Conservation (phyloP, 768 basidiomycete genomes). For the Neoboletus brunneissimus region DNA sequence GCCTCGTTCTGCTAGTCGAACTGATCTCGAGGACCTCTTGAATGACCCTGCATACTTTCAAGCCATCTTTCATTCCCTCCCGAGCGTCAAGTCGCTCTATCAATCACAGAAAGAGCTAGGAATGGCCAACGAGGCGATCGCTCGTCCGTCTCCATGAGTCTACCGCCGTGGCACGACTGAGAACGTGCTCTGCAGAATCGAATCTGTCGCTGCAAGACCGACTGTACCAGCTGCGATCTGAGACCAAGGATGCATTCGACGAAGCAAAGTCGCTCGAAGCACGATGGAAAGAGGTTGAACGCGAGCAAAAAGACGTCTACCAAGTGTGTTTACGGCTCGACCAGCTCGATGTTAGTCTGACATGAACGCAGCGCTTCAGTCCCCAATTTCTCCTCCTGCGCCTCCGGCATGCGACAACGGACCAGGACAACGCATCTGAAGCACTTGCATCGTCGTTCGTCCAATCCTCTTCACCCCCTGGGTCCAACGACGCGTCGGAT, state of each 20-base stretch:
- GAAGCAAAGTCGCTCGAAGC: conserved; percentile 79
- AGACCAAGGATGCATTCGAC: conserved; percentile 86
- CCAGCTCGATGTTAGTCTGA: conserved; percentile 11
- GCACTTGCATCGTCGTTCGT: conserved; percentile 80
- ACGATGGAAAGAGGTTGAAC: conserved; percentile 84
- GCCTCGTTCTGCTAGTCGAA: conserved; percentile 50
- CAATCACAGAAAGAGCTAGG: conserved; percentile 76
- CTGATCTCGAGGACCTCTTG: conserved; percentile 88
- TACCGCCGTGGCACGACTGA: conserved; percentile 2
- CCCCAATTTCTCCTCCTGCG: conserved; percentile 88
- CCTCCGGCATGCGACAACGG: conserved; percentile 81
- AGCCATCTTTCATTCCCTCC: conserved; percentile 78
- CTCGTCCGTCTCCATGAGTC: conserved; percentile 52
- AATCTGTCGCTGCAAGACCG: conserved; percentile 75
- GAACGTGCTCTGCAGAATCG: conserved; percentile 46
- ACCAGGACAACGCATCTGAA: conserved; percentile 90
- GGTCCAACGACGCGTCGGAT: conserved; percentile 38
- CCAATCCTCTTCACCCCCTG: conserved; percentile 47
- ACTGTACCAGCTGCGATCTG: conserved; percentile 70
- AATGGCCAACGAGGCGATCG: conserved; percentile 81
- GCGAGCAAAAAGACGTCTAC: conserved; percentile 85
- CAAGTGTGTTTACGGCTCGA: conserved; percentile 50
- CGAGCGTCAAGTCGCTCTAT: conserved; percentile 70
- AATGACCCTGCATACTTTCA: conserved; percentile 82
- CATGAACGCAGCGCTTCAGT: conserved; percentile 62